Evolutionary conservation across 306 rosid species (phyloP), one percentile per base, ranked within the genome.

Genomic region (Delonix regia): DNA sequence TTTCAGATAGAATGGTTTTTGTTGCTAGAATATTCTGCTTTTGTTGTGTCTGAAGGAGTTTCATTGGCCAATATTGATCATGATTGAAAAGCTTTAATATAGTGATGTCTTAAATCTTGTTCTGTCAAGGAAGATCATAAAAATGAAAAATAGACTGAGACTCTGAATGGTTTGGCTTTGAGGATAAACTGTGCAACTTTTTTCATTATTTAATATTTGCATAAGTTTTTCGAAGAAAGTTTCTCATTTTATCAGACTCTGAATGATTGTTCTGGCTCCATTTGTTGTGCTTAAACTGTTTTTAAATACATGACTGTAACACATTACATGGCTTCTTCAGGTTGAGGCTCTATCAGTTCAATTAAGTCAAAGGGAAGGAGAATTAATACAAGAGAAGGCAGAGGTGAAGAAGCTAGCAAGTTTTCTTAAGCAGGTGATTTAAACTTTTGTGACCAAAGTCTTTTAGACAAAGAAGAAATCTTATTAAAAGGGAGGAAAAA

Each of bases 331-430:
- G 14, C 22, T 53, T 79, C 81, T 80, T 73, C 77, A 86, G 89
- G 89, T 86, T 67, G 89, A 86, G 86, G 97, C 99, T 77, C 86
- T 94, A 44, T 95, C 97, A 47, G 91, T 94, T 82, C 99, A 94
- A 75, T 82, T 94, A 87, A 92, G 95, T 78, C 97, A 86, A 27
- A 86, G 90, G 84, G 90, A 86, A 81, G 87, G 90, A 66, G 90
- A 86, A 71, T 81, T 86, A 28, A 84, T 91, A 82, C 98, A 87
- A 91, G 99, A 95, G 85, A 95, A 93, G 86, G 72, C 98, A 6
- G 99, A 95, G 85, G 99, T 95, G 81, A 95, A 93, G 89, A 93
- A 87, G 84, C 87, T 95, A 64, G 97, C 98, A 75, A 91, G 80
- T 85, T 95, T 95, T 91, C 98, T 95, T 81, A 95, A 95, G 90